Evolutionary conservation across 768 basidiomycete species (phyloP), one percentile per base, ranked within the genome.

Genomic region (Termitomyces sp.): DNA sequence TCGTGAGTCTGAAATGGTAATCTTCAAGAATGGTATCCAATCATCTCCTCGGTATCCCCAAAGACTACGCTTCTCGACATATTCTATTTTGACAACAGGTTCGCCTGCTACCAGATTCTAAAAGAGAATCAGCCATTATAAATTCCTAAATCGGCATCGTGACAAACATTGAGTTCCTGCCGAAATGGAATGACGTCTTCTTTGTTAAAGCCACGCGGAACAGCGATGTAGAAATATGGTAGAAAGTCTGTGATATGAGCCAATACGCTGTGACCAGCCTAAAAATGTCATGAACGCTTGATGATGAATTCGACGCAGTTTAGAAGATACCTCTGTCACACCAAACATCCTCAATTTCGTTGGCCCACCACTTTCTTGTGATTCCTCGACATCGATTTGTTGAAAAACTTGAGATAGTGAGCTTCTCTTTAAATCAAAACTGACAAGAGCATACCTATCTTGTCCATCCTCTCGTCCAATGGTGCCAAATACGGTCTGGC

Each of bases 191-290:
- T 74, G 2, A 88, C 65, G 63, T 98, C 94, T 18, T 81, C 77
- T 32, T 79, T 74, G 31, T 77, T 73, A 62, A 98, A 94, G 0
- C 94, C 94, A 18, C 88, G 82, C 32, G 97, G 97, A 31, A 87
- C 83, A 3, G 92, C 79, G 42, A 98, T 74, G 65, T 94, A 99
- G 71, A 99, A 97, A 71, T 99, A 98, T 0, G 97, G 96, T 49
- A 85, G 71, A 68, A 97, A 98, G 34, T 85, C 85, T 2, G 79
- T 86, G 50, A 99, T 80, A 60, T 88, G 83, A 3, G 87, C 88
- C 16, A 98, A 79, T 2, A 98, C 90, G 56, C 95, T 98, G 68
- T 98, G 83, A 0, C 96, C 96, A 1, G 75, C 79, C 90, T 95
- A 57, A 31, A 44, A 22, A 14, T 27, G 31, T 42, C 34, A 13